Percentiles rank a stretch among this genome's conserved stretches.
Conservation (phyloP, 2,329 filamentous ascomycete species). For the Penicillium oxalicum region DNA sequence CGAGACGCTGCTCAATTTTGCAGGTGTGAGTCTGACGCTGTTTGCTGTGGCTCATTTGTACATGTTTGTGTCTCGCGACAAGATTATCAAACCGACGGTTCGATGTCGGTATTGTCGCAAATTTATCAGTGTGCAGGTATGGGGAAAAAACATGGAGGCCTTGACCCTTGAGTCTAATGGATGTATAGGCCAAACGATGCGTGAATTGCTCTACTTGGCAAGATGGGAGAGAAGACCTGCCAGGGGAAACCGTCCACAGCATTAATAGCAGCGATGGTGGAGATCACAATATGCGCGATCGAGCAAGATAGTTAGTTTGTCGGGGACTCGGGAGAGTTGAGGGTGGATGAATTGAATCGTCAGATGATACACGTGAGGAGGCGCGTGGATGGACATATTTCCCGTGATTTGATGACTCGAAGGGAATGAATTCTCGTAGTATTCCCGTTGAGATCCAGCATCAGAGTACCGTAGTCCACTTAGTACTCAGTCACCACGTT, state of each 20-base stretch:
- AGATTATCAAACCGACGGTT: slow-evolving; percentile 64
- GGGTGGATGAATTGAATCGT: too few species aligned
- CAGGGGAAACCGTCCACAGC: slow-evolving; percentile 4
- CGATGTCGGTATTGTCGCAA: slow-evolving; percentile 54
- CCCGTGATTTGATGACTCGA: too few species aligned
- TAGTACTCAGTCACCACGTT: too few species aligned
- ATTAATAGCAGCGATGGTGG: not conserved
- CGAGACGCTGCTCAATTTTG: slow-evolving; percentile 56
- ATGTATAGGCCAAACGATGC: slow-evolving; percentile 42
- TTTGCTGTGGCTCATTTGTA: slow-evolving; percentile 61
- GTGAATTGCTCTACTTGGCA: slow-evolving; percentile 55
- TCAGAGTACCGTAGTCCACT: too few species aligned
- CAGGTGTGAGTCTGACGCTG: slow-evolving; percentile 59
- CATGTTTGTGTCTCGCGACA: slow-evolving; percentile 55
- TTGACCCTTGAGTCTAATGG: not conserved
- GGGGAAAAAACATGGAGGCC: slow-evolving; percentile 5
- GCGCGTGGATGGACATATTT: too few species aligned
- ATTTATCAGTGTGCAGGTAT: slow-evolving; percentile 57
- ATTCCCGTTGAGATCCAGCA: too few species aligned
- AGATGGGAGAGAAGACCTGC: slow-evolving; percentile 49
- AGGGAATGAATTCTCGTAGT: too few species aligned
- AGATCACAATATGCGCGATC: too few species aligned
- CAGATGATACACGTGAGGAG: too few species aligned
- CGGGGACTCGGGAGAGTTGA: too few species aligned
- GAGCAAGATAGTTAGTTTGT: not conserved